Evolutionary conservation across 1,284 basidiomycete species (phyloP), one percentile per base, ranked within the genome.

Genomic region (Tilletia caries): DNA sequence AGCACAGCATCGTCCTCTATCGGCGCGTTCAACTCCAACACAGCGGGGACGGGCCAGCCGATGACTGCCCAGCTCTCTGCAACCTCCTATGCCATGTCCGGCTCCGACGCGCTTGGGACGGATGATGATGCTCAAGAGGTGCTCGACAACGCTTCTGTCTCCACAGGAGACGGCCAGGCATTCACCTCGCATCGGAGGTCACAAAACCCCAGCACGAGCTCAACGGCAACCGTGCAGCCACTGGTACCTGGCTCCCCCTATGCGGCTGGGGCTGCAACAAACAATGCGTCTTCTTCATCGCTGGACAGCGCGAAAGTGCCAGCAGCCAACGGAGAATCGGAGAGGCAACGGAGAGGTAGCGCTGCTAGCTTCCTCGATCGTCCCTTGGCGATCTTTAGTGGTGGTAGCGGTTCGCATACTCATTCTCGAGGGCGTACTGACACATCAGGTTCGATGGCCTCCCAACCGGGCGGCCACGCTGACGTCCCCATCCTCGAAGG

Each of bases 121-220:
- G 58, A 62, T 13, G 58, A 62, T 12, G 58, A 62, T n/a, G 29
- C 58, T n/a, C 58, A 62, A 34, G 58, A 62, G n/a, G 58, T 62
- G 3, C 29, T 62, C 18, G 58, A 62, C 32, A 62, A 37, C 32
- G 58, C 29, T 2, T 62, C 58, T 29, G 58, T 62, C 29, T 62
- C 29, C 2, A 37, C 58, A 12, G 58, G 58, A 8, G 52, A 54
- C 25, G 58, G 58, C 0, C 58, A 33, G 13, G 32, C 33, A 2
- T 33, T 33, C 32, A 29, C 29, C 1, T 37, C 29, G 10, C 58
- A 62, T 29, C 20, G 58, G 5, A 23, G 52, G 12, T 23, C 52
- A 23, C 23, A 54, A 23, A 54, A 54, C 15, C 23, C 27, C 52
- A 54, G 52, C 52, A 27, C 52, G 25, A 27, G 4, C 13, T 54